Percentiles rank a stretch among this genome's conserved stretches.
Conservation (phyloP, 805 yeast genomes). For the Candida vaughaniae region DNA sequence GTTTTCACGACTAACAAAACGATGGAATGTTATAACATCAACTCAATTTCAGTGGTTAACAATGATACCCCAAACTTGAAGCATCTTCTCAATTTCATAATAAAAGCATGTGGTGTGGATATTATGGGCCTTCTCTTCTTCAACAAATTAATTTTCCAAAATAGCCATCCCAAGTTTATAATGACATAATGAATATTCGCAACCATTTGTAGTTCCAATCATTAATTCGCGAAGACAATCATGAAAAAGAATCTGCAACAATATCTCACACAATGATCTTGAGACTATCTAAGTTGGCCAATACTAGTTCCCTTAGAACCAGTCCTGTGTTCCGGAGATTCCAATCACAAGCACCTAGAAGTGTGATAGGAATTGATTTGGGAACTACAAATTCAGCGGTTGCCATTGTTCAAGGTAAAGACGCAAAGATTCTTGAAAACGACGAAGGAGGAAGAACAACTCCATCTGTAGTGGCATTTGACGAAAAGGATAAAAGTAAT, state of each 20-base stretch:
- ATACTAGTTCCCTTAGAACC: too few species aligned
- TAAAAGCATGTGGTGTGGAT: conserved; percentile 14
- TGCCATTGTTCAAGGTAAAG: conserved; percentile 66
- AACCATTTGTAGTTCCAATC: conserved; percentile 1
- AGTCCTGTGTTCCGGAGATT: neutral
- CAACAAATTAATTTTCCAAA: neutral
- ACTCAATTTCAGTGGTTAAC: conserved; percentile 8
- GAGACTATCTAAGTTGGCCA: too few species aligned
- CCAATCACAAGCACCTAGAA: conserved; percentile 5
- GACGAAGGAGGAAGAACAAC: conserved; percentile 80
- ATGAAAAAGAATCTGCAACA: neutral
- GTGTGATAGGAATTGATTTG: conserved; percentile 70
- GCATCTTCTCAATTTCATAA: conserved; percentile 4
- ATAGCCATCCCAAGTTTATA: neutral
- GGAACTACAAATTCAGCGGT: conserved; percentile 90
- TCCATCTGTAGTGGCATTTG: conserved; percentile 74
- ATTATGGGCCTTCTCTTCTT: conserved; percentile 9
- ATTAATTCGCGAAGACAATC: neutral
- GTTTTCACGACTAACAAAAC: conserved; percentile 16
- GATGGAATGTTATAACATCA: conserved; percentile 14
- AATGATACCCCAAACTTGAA: conserved; percentile 1
- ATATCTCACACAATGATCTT: too few species aligned
- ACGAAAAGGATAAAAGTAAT: conserved; percentile 19
- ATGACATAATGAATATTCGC: neutral
- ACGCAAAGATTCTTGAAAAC: conserved; percentile 67